Percentiles rank a stretch among this genome's conserved stretches.
Conservation (phyloP, 805 yeast genomes). For the Saccharomycopsis fermentans region DNA sequence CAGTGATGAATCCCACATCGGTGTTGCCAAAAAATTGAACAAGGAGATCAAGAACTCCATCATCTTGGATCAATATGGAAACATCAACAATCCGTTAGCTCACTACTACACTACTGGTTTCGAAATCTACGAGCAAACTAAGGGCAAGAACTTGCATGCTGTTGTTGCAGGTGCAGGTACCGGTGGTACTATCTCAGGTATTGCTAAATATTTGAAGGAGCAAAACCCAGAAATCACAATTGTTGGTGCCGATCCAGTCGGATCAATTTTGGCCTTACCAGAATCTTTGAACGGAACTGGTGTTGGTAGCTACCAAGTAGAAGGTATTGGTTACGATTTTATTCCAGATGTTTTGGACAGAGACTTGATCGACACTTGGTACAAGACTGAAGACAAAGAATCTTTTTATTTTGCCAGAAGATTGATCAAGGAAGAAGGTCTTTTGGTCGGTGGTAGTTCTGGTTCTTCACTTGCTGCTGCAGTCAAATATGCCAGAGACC, state of each 20-base stretch:
- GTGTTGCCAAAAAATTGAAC: conserved; percentile 73
- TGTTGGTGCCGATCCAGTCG: conserved; percentile 79
- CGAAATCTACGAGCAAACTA: conserved; percentile 76
- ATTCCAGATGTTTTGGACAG: conserved; percentile 73
- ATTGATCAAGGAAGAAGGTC: conserved; percentile 75
- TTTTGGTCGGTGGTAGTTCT: conserved; percentile 82
- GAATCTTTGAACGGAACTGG: conserved; percentile 52
- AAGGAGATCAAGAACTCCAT: conserved; percentile 79
- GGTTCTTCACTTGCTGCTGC: conserved; percentile 80
- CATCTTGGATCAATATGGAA: conserved; percentile 74
- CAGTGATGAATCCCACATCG: conserved; percentile 83
- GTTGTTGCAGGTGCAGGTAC: conserved; percentile 91
- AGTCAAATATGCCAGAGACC: conserved; percentile 53
- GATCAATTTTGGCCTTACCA: conserved; percentile 77
- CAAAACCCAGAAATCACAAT: conserved; percentile 51
- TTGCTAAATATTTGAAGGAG: conserved; percentile 65
- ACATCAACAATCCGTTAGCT: conserved; percentile 71
- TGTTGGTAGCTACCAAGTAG: conserved; percentile 59
- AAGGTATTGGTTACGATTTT: conserved; percentile 87
- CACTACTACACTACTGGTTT: conserved; percentile 78
- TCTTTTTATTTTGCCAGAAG: conserved; percentile 74
- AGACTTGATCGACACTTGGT: conserved; percentile 61
- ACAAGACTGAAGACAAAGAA: conserved; percentile 76
- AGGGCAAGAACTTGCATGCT: conserved; percentile 52
- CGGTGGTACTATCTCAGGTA: conserved; percentile 86